These are phyloP conservation scores for Cudoniella acicularis DNA, from an alignment of 495 filamentous ascomycete genomes.

Conservation along the genomic window DNA sequence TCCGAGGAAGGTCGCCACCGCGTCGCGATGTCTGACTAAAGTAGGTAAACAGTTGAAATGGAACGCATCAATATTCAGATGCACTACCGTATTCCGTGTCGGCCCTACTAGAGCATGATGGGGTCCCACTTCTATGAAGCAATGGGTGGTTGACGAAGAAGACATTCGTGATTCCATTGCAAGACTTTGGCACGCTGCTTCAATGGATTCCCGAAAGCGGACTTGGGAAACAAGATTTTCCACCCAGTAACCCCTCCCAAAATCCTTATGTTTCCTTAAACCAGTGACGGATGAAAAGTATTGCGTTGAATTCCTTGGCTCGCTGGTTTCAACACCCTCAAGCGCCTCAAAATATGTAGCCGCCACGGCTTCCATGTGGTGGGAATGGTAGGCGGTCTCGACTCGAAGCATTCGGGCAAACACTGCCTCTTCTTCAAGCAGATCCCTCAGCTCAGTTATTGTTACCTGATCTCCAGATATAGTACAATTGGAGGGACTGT, in stretches of 20 bases:
- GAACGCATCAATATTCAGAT: too few relatives aligned
- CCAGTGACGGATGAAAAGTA: conserved; percentile 37
- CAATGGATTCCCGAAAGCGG: conserved; percentile 56
- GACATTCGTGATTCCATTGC: too few relatives aligned
- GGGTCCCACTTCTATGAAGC: too few relatives aligned
- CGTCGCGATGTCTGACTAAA: conserved; percentile 41
- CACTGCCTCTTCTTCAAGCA: conserved; percentile 37
- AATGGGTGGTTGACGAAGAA: too few relatives aligned
- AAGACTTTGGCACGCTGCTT: conserved; percentile 53
- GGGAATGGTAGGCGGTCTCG: conserved; percentile 59
- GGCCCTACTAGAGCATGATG: conserved; percentile 31
- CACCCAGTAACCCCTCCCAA: conserved; percentile 27
- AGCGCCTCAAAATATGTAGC: conserved; percentile 29
- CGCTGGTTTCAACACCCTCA: background rate
- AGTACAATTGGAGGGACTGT: conserved; percentile 56
- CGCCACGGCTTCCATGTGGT: conserved; percentile 54
- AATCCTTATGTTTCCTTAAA: conserved; percentile 27
- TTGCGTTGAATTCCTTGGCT: conserved; percentile 30
- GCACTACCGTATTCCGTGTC: conserved; percentile 19
- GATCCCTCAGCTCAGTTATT: conserved; percentile 41
- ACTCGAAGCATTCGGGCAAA: conserved; percentile 53
- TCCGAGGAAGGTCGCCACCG: conserved; percentile 41
- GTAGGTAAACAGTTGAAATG: conserved; percentile 33
- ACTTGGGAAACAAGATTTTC: conserved; percentile 52
- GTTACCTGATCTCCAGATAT: conserved; percentile 51